Conservation (phyloP, 106 monocot species). For the Platanthera zijinensis region DNA sequence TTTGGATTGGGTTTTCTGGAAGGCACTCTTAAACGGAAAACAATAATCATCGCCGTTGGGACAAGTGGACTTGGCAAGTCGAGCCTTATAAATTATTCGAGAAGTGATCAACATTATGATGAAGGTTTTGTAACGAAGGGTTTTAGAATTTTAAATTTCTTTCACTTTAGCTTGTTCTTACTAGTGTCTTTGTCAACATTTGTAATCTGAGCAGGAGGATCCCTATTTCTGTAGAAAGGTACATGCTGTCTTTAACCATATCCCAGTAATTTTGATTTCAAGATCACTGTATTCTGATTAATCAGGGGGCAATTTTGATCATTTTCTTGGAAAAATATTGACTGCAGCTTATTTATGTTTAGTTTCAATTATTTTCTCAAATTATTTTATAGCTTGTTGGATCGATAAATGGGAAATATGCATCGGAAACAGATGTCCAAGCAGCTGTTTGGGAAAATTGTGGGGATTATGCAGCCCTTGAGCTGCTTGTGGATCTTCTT, state of each 20-base stretch:
- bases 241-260: too few relatives aligned
- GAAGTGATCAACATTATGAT: conserved; percentile 35
- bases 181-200: too few relatives aligned
- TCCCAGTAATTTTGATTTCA: too few relatives aligned
- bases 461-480: conserved; percentile 80
- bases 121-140: too few relatives aligned
- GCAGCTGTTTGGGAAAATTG: conserved; percentile 89
- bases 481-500: conserved; percentile 90
- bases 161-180: too few relatives aligned
- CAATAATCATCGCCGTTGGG: conserved; percentile 81
- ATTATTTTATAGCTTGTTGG: conserved; percentile 36
- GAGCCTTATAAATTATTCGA: conserved; percentile 85
- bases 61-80: conserved; percentile 99
- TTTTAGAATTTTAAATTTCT: too few relatives aligned
- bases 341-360: background rate
- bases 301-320: too few relatives aligned
- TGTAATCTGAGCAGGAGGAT: too few relatives aligned
- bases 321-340: too few relatives aligned
- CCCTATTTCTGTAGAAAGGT: too few relatives aligned
- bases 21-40: conserved; percentile 59
- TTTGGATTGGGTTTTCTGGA: conserved; percentile 45
- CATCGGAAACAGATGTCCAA: conserved; percentile 60
- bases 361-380: conserved; percentile 2
- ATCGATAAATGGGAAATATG: conserved; percentile 24
- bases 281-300: too few relatives aligned